A percentile compares a stretch with the other conserved stretches of the same genome.
These are phyloP conservation scores for Isabelozyma rhagii DNA, from an alignment of 805 yeast genomes.

Conservation along the genomic window DNA sequence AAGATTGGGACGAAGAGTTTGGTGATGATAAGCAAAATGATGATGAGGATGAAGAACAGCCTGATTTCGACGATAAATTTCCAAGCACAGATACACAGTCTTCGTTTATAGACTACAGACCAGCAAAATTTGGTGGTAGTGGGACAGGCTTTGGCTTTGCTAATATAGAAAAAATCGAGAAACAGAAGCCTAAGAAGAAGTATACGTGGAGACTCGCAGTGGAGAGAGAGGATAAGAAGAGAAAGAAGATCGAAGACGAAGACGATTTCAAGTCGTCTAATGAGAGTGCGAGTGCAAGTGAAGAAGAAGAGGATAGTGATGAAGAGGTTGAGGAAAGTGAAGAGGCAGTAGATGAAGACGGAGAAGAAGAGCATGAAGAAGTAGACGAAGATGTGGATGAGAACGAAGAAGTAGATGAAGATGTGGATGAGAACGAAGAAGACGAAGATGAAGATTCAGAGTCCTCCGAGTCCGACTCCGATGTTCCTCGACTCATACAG, in stretches of 20 bases:
- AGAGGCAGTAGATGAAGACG: slow-evolving; percentile 4
- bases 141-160: slow-evolving; percentile 72
- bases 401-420: slow-evolving; percentile 26
- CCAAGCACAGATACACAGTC: slow-evolving; percentile 17
- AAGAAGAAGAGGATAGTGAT: slow-evolving; percentile 9
- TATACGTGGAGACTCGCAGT: slow-evolving; percentile 66
- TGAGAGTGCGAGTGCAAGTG: slow-evolving; percentile 17
- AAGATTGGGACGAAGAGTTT: slow-evolving; percentile 52
- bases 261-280: slow-evolving; percentile 49
- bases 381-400: slow-evolving; percentile 27
- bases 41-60: slow-evolving; percentile 14
- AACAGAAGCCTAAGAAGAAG: slow-evolving; percentile 39
- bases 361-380: slow-evolving; percentile 11
- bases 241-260: slow-evolving; percentile 52
- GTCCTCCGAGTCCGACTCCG: slow-evolving; percentile 14
- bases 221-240: slow-evolving; percentile 36
- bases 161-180: slow-evolving; percentile 48
- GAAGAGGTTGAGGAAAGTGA: slow-evolving; percentile 17
- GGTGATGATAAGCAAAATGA: slow-evolving; percentile 13
- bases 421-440: slow-evolving; percentile 24
- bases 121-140: slow-evolving; percentile 53
- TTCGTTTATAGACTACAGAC: slow-evolving; percentile 69
- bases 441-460: slow-evolving; percentile 30
- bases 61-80: slow-evolving; percentile 15
- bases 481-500: slow-evolving; percentile 28